Evolutionary conservation across 108 stramenopile genomes (phyloP).

Genomic region (Licmophora abbreviata): DNA sequence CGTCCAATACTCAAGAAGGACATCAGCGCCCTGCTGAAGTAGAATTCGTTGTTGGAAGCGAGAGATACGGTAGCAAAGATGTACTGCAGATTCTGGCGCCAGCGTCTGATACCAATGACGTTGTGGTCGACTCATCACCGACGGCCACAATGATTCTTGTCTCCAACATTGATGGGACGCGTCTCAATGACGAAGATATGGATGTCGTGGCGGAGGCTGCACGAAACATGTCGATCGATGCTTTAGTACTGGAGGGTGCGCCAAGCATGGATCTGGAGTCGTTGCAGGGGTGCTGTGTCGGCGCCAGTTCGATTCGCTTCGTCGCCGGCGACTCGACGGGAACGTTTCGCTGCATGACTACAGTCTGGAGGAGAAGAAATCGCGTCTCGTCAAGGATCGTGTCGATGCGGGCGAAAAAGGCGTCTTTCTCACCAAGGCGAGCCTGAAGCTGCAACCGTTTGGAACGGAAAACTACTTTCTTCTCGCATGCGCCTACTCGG

Average conservation of each 20-base stretch:
- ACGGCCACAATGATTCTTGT: slow-evolving; percentile 33
- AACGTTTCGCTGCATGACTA: slow-evolving; percentile 34
- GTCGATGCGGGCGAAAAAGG: slow-evolving; percentile 6
- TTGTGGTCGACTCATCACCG: not conserved
- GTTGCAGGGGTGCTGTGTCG: slow-evolving; percentile 5
- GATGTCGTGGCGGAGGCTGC: slow-evolving; percentile 35
- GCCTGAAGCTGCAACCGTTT: slow-evolving; percentile 12
- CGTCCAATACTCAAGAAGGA: slow-evolving; percentile 1
- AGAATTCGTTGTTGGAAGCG: slow-evolving; percentile 2
- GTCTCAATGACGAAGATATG: slow-evolving; percentile 38
- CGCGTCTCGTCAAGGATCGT: slow-evolving; percentile 19
- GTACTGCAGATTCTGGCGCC: slow-evolving; percentile 1
- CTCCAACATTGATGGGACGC: slow-evolving; percentile 51
- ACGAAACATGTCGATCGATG: slow-evolving; percentile 41
- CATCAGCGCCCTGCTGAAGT: slow-evolving; percentile 2
- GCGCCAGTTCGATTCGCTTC: slow-evolving; percentile 27
- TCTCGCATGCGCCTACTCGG: slow-evolving; percentile 11
- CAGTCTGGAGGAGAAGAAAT: slow-evolving; percentile 13
- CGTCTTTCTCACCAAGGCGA: slow-evolving; percentile 1
- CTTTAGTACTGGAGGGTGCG: slow-evolving; percentile 1
- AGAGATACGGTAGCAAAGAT: not conserved
- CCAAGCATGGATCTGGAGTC: not conserved
- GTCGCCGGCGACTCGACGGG: slow-evolving; percentile 11
- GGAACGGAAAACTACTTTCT: slow-evolving; percentile 8
- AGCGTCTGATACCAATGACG: not conserved